Conservation (phyloP, 345 rosid species). For the Chamaenerion angustifolium region DNA sequence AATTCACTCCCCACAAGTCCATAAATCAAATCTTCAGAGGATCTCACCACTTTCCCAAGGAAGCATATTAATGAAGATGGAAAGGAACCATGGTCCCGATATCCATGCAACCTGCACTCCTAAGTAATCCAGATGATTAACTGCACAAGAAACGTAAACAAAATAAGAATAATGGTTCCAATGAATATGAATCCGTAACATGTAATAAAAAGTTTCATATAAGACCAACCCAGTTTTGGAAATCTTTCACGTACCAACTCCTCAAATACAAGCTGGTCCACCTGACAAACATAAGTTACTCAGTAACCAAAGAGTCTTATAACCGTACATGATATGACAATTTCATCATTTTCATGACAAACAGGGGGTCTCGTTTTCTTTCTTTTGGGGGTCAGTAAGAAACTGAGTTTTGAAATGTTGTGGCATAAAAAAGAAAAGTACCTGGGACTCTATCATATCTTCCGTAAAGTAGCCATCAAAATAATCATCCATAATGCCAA, state of each 20-base stretch:
- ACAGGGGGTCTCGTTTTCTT: too few relatives aligned
- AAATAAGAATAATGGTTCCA: conserved; percentile 30
- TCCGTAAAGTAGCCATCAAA: conserved; percentile 85
- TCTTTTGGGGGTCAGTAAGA: too few relatives aligned
- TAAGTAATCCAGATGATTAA: conserved; percentile 98
- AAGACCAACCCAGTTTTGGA: conserved; percentile 83
- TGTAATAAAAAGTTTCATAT: conserved; percentile 10
- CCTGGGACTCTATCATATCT: conserved; percentile 98
- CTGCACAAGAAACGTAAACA: conserved; percentile 61
- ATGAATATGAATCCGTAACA: conserved; percentile 13
- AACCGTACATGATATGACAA: too few relatives aligned
- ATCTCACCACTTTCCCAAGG: conserved; percentile 97
- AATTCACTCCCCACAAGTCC: background rate
- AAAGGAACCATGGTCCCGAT: conserved; percentile 94
- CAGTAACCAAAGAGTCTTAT: background rate
- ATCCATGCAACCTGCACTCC: conserved; percentile 99
- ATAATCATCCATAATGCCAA: conserved; percentile 81
- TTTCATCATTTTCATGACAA: too few relatives aligned
- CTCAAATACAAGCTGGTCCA: conserved; percentile 95
- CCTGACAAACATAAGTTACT: conserved; percentile 28
- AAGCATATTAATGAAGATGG: conserved; percentile 85
- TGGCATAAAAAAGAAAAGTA: conserved; percentile 4
- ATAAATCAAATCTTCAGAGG: conserved; percentile 2
- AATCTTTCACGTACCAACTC: conserved; percentile 87
- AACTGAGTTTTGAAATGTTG: too few relatives aligned